These are phyloP conservation scores for Lipomyces sp. DNA, from an alignment of 805 yeast species.

Conservation along the genomic window DNA sequence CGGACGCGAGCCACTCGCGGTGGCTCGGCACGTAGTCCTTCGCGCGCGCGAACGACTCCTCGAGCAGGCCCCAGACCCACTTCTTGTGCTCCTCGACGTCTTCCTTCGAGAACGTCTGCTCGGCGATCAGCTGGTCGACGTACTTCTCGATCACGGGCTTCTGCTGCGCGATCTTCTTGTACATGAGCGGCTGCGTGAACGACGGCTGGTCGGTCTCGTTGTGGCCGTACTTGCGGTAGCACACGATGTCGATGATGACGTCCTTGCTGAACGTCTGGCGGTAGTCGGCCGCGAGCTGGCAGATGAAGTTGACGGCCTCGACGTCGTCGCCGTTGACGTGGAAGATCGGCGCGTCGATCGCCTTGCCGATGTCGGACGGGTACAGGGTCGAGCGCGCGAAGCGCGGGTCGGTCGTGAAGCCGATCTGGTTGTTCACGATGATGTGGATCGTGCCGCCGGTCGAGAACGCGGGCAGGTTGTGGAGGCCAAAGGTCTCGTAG, in stretches of 20 bases:
- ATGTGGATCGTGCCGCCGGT: constrained; percentile 98
- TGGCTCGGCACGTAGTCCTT: constrained; percentile 87
- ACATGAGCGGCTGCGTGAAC: constrained; percentile 98
- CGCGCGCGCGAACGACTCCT: constrained; percentile 82
- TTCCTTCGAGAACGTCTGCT: constrained; percentile 83
- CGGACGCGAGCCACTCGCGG: constrained; percentile 96
- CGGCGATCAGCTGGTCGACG: constrained; percentile 70
- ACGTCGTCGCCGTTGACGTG: constrained; percentile 98
- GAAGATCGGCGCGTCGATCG: constrained; percentile 97
- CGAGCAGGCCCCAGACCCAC: constrained; percentile 96
- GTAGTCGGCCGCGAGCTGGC: constrained; percentile 98
- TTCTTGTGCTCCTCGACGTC: constrained; percentile 94
- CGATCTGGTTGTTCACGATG: constrained; percentile 96
- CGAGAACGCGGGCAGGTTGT: constrained; percentile 86
- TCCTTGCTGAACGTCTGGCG: constrained; percentile 95
- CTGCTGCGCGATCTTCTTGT: constrained; percentile 84
- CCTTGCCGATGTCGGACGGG: constrained; percentile 95
- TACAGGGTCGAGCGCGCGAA: constrained; percentile 96
- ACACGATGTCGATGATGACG: constrained; percentile 93
- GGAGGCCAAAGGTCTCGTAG: constrained; percentile 96
- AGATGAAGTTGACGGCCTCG: constrained; percentile 86
- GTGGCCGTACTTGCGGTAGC: constrained; percentile 98
- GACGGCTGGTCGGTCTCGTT: constrained; percentile 99
- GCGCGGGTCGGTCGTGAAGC: constrained; percentile 98
- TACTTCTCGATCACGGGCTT: constrained; percentile 84